Evolutionary conservation across 805 yeast species (phyloP), one percentile per base, ranked within the genome.

Genomic region (Debaryomyces prosopidis): DNA sequence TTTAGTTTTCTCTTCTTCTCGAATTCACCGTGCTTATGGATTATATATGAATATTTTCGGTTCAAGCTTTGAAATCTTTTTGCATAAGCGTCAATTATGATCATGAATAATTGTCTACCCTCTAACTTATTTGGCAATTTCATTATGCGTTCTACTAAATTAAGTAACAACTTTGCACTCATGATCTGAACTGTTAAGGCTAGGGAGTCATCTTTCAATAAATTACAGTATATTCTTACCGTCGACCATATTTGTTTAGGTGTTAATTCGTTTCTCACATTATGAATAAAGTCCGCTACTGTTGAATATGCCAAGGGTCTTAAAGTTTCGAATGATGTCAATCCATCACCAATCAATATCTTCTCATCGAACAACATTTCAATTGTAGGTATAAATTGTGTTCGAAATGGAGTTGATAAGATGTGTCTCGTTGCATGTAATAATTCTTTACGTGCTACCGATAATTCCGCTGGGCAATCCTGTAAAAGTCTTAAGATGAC

Each of bases 381-480:
- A 43, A 94, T 80, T 57, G 91, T 89, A 1, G 97, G 89, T 40
- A 91, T 74, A 62, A 94, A 94, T 36, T 88, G 77, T 2, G 81
- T 73, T 48, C 96, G 77, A 63, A 89, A 89, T 17, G 90, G 90
- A 0, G 98, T 94, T 3, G 96, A 87, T 40, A 94, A 69, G n/a
- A 94, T 89, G 58, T 94, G 99, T 57, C 98, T 77, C 3, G 96
- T 88, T 0, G 97, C 97, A 52, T 94, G 98, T 27, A 94, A 70
- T 36, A 94, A 69, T 65, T 94, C 99, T 62, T 91, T 90, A 58
- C 98, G 77, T 0, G 97, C 96, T 3, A 90, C 84, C 4, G 96
- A 87, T 40, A 89, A 72, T 59, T 92, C 98, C 14, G 94, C 84
- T 2, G 99, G 99, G 63, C 98, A 94, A 63, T 95, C 98, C 65